These are phyloP conservation scores for Coemansia sp. DNA, from an alignment of 192 early-diverging fungal species.

Conservation along the genomic window DNA sequence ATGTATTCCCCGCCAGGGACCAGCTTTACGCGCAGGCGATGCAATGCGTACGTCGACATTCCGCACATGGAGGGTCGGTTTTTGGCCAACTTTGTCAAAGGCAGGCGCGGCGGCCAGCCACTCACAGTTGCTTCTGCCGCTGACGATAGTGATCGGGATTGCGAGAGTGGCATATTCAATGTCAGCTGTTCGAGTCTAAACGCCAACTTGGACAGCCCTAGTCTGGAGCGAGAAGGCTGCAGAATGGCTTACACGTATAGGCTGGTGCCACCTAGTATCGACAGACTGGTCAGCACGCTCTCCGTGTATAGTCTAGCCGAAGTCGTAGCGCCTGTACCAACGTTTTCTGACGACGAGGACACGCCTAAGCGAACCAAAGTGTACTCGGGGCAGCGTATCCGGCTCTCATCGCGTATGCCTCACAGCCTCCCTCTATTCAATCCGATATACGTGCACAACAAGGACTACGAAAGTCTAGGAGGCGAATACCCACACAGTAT, in stretches of 20 bases:
- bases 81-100: neutral
- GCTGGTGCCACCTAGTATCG: constrained; percentile 4
- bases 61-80: neutral
- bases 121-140: neutral
- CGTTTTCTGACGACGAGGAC: constrained; percentile 20
- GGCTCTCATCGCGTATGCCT: neutral
- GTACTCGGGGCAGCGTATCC: constrained; percentile 11
- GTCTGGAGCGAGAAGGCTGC: neutral
- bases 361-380: constrained; percentile 3
- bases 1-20: neutral
- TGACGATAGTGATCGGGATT: neutral
- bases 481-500: neutral
- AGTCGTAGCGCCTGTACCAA: constrained; percentile 10
- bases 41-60: constrained; percentile 14
- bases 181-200: neutral
- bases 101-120: neutral
- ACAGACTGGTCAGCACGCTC: neutral
- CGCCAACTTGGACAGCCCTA: neutral
- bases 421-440: constrained; percentile 16
- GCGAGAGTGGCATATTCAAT: neutral
- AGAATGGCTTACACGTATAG: neutral
- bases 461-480: neutral
- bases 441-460: constrained; percentile 9
- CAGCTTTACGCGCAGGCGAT: neutral
- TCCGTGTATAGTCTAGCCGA: constrained; percentile 7